A percentile compares a stretch with the other conserved stretches of the same genome.
Evolutionary conservation across 1,284 basidiomycete species (phyloP).

Genomic region (Dichomitus squalens): DNA sequence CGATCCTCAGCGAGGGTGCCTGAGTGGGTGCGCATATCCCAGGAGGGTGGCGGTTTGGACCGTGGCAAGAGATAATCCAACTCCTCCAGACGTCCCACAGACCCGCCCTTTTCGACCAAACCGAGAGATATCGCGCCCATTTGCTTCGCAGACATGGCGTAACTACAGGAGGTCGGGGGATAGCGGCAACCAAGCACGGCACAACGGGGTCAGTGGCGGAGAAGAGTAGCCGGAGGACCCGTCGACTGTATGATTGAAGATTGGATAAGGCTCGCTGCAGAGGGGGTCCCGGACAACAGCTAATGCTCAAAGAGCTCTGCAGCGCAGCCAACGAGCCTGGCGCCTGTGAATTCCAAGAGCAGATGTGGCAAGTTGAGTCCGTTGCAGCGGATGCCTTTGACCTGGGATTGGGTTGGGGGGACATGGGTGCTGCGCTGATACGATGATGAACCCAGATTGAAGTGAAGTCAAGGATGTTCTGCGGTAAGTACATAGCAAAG

Average conservation of each 20-base stretch:
- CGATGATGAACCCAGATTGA: neutral
- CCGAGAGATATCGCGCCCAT: neutral
- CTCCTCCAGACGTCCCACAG: conserved; percentile 1
- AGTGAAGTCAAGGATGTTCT: neutral
- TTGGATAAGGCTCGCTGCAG: neutral
- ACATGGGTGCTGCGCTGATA: neutral
- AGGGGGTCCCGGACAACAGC: no score
- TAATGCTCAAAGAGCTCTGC: no score
- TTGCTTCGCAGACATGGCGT: neutral
- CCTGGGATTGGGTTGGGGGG: neutral
- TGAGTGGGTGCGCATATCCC: neutral
- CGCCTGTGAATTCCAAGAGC: neutral
- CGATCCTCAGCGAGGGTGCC: neutral
- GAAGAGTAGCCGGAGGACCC: neutral
- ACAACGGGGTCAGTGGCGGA: neutral
- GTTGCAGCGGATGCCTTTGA: neutral
- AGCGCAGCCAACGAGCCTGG: no score
- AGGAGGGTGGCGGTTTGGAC: neutral
- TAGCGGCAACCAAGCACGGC: neutral
- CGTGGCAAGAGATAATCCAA: neutral
- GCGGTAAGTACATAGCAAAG: no score
- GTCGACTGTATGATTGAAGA: neutral
- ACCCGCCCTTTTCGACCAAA: neutral
- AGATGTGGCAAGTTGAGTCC: no score
- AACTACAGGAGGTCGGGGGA: neutral